Base-by-base conservation (phyloP, 805 yeast genomes). In the Zygotorulaspora sp. region DNA sequence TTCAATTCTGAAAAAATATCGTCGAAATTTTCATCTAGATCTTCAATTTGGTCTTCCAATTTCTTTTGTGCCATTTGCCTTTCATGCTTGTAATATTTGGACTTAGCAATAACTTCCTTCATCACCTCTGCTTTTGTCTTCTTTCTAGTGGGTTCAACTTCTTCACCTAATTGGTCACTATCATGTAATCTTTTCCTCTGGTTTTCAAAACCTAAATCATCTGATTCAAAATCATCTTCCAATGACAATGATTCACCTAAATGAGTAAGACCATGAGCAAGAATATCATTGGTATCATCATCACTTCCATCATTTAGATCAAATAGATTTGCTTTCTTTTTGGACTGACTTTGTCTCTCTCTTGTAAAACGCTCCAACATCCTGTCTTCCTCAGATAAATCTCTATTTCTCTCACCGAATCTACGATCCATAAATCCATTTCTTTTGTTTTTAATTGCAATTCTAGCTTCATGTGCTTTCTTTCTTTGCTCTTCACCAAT, bases 321-420 rank as follows among this genome's bases (percentile, higher is more conserved):
- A 52, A 77, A 90, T 45, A 84, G 54, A 20, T 78, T 75, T 28
- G 71, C 66, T 49, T 72, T 79, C 15, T 73, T 66, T n/a, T 76
- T 66, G 2, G 74, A 58, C 42, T 74, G 73, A 12, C 72, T 53
- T 59, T 87, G 94, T 57, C 84, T 74, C 66, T 90, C 97, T 40
- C 81, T 77, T 3, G 96, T 85, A 67, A 87, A 92, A 67, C 98
- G 79, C 57, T 83, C 96, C 64, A 92, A 74, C 96, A 88, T 88
- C 61, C 83, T 86, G 50, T 92, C 96, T 62, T 92, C 97, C 9
- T 79, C 79, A n/a, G 82, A 75, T 68, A 92, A 55, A 32, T 68
- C 61, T 6, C 68, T 60, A 61, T 86, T 81, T 47, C 75, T 74
- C 57, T 92, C 98, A 58, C 98, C 99, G 61, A 92, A 90, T 64